Conservation (phyloP, 768 basidiomycete species). For the Postia placenta region DNA sequence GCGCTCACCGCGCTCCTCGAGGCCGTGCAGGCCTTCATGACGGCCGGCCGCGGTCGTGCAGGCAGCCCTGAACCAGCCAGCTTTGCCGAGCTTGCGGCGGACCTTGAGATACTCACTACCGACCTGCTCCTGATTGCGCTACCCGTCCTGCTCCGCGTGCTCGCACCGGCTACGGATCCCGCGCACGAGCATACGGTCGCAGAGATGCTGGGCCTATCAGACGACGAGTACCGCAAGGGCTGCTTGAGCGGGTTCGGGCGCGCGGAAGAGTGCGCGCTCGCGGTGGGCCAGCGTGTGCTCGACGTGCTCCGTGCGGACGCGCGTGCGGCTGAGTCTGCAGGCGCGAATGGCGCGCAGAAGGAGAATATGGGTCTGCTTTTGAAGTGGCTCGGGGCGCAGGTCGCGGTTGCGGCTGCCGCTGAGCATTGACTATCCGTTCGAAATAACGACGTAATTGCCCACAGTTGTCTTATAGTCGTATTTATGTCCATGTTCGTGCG, state of each 20-base stretch:
- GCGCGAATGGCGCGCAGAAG: slow-evolving; percentile 1
- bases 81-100: slow-evolving; percentile 25
- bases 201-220: slow-evolving; percentile 49
- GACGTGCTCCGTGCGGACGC: slow-evolving; percentile 35
- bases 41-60: slow-evolving; percentile 8
- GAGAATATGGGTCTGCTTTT: slow-evolving; percentile 22
- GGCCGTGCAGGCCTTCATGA: slow-evolving; percentile 28
- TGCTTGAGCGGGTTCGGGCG: slow-evolving; percentile 72
- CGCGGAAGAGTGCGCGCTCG: slow-evolving; percentile 65
- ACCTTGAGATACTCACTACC: slow-evolving; percentile 49
- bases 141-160: slow-evolving; percentile 55
- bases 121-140: slow-evolving; percentile 70
- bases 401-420: slow-evolving; percentile 44
- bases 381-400: slow-evolving; percentile 50
- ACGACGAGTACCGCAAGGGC: slow-evolving; percentile 58
- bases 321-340: neutral
- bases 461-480: slow-evolving; percentile 1
- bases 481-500: neutral
- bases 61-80: slow-evolving; percentile 2
- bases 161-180: slow-evolving; percentile 21
- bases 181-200: slow-evolving; percentile 38
- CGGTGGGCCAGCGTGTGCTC: slow-evolving; percentile 52
- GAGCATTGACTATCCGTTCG: slow-evolving; percentile 32
- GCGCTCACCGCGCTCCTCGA: slow-evolving; percentile 55
- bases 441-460: neutral